Evolutionary conservation across 768 basidiomycete genomes (phyloP).

Genomic region (Chalciporus pseudorubinellus): DNA sequence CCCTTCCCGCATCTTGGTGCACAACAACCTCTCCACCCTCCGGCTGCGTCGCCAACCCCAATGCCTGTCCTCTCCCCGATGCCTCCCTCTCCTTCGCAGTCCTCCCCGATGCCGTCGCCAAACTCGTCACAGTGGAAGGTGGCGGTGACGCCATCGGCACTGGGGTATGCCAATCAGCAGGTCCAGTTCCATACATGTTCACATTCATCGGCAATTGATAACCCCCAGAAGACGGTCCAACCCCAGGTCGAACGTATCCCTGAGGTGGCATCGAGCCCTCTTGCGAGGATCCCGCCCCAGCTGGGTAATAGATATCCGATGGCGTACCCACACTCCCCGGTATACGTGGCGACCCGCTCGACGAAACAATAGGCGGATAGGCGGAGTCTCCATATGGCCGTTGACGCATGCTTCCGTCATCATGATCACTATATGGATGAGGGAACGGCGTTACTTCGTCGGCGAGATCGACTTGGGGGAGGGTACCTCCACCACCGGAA

Average conservation of each 20-base stretch:
- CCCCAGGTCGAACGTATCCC: background rate
- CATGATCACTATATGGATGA: background rate
- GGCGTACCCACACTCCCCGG: background rate
- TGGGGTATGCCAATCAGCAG: conserved; percentile 21
- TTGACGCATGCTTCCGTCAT: conserved; percentile 24
- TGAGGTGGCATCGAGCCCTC: background rate
- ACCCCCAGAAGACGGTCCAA: background rate
- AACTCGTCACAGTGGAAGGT: conserved; percentile 16
- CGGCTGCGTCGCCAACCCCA: conserved; percentile 21
- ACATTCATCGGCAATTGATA: conserved; percentile 5
- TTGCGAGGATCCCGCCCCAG: background rate
- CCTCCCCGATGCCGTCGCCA: conserved; percentile 10
- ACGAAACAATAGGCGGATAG: conserved; percentile 4
- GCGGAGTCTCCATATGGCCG: conserved; percentile 8
- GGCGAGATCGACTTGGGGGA: conserved; percentile 27
- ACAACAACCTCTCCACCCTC: conserved; percentile 26
- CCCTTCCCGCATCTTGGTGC: conserved; percentile 28
- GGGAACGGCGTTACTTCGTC: conserved; percentile 31
- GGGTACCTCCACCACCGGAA: conserved; percentile 21
- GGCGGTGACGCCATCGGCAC: conserved; percentile 20
- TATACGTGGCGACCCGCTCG: too few relatives aligned
- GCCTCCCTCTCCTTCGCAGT: conserved; percentile 27
- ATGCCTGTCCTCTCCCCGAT: conserved; percentile 10
- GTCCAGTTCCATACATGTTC: conserved; percentile 12
- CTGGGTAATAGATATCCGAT: conserved; percentile 10